Conservation (phyloP, 805 yeast genomes). For the Kazachstania viticola region DNA sequence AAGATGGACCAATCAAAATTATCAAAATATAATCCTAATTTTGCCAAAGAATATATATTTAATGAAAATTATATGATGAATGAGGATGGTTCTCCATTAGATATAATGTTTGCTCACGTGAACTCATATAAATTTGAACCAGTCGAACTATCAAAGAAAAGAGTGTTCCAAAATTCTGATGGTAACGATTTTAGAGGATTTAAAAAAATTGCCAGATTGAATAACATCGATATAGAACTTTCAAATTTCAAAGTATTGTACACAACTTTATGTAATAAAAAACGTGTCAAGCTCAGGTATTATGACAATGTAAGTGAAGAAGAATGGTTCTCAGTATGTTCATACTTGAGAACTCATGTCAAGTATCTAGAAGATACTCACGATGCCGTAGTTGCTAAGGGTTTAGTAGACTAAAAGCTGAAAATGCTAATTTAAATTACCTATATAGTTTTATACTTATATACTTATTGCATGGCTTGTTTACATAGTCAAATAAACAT, state of each 20-base stretch:
- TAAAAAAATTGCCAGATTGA: conserved; percentile 10
- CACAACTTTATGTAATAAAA: conserved; percentile 10
- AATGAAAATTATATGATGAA: conserved; percentile 3
- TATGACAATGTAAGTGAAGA: too few species aligned
- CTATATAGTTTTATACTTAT: too few species aligned
- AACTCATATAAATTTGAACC: conserved; percentile 32
- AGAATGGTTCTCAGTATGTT: conserved; percentile 11
- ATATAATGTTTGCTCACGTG: conserved; percentile 28
- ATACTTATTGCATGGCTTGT: too few species aligned
- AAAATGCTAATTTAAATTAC: too few species aligned
- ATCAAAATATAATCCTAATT: conserved; percentile 4
- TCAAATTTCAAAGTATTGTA: conserved; percentile 18
- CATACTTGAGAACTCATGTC: conserved; percentile 14
- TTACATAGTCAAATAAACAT: too few species aligned
- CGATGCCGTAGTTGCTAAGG: too few species aligned
- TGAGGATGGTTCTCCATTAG: conserved; percentile 17
- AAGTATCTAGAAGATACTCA: conserved; percentile 10
- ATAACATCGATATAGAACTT: conserved; percentile 19
- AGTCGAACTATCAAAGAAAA: conserved; percentile 10
- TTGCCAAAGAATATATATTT: conserved; percentile 2
- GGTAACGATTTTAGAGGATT: conserved; percentile 19
- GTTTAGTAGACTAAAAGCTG: too few species aligned
- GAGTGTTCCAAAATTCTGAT: conserved; percentile 13
- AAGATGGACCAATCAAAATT: background rate
- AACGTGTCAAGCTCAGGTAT: too few species aligned